phyloP scores from a whole-genome alignment of 306 rosid species.

The Vigna hirtella region DNA sequence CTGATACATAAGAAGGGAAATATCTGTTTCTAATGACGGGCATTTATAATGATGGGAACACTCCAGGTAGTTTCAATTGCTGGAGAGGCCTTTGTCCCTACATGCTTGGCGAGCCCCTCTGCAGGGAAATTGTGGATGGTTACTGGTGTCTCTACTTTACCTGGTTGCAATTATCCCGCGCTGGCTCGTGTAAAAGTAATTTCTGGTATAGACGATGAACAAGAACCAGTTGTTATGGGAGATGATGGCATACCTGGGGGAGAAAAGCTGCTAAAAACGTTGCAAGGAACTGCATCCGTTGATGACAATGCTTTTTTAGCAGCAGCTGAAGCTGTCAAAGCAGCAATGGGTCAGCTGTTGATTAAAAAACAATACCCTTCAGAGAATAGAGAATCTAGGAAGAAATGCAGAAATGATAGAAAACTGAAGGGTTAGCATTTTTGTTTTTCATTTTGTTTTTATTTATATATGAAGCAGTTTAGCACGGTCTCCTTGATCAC shows the following conservation, averaged over 20 bases:
- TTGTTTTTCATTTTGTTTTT: not conserved
- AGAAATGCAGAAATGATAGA: constrained; percentile 90
- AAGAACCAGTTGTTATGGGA: constrained; percentile 53
- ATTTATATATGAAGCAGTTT: constrained; percentile 33
- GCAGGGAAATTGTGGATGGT: constrained; percentile 80
- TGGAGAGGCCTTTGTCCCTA: constrained; percentile 83
- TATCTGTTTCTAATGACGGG: not conserved
- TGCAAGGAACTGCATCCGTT: constrained; percentile 81
- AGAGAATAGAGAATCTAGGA: constrained; percentile 77
- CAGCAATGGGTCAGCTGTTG: constrained; percentile 83
- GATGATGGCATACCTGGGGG: constrained; percentile 76
- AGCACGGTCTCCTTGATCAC: constrained; percentile 2
- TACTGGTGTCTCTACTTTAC: constrained; percentile 77
- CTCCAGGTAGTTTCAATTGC: constrained; percentile 70
- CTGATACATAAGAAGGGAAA: not conserved
- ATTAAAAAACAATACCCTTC: constrained; percentile 84
- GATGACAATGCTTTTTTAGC: constrained; percentile 65
- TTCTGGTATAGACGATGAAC: constrained; percentile 54
- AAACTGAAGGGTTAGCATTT: constrained; percentile 56
- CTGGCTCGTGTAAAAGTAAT: constrained; percentile 71
- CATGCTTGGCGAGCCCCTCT: constrained; percentile 64
- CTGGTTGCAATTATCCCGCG: constrained; percentile 53
- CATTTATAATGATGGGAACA: constrained; percentile 19
- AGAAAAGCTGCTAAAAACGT: constrained; percentile 63
- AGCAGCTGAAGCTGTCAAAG: constrained; percentile 87